Conservation (phyloP, 768 basidiomycete species). For the Termitomyces sp. region DNA sequence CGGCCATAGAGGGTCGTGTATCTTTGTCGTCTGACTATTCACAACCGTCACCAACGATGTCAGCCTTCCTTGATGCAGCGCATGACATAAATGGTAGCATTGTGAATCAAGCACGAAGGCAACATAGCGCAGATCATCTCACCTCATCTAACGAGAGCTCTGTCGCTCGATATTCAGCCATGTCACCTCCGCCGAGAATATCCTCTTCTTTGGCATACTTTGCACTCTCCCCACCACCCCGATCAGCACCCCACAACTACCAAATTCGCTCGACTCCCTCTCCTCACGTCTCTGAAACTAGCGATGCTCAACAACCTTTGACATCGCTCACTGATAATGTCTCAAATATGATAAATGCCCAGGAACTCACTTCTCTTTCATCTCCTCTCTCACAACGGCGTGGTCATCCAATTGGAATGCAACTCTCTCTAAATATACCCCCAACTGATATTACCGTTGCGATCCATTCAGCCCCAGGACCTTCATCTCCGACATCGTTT, state of each 20-base stretch:
- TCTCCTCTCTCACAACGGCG: slow-evolving; percentile 30
- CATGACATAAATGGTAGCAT: slow-evolving; percentile 26
- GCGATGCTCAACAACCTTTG: slow-evolving; percentile 9
- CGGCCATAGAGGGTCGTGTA: slow-evolving; percentile 42
- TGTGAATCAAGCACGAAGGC: slow-evolving; percentile 21
- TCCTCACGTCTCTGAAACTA: slow-evolving; percentile 18
- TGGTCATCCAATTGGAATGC: slow-evolving; percentile 17
- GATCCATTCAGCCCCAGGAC: slow-evolving; percentile 58
- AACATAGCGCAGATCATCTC: slow-evolving; percentile 22
- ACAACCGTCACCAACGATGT: slow-evolving; percentile 68
- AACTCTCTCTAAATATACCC: slow-evolving; percentile 43
- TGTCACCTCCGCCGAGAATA: slow-evolving; percentile 58
- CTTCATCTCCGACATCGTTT: slow-evolving; percentile 64
- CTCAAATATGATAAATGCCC: slow-evolving; percentile 32
- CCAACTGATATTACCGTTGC: slow-evolving; percentile 34
- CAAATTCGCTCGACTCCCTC: slow-evolving; percentile 17
- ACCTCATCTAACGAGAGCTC: slow-evolving; percentile 21
- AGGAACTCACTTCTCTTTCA: slow-evolving; percentile 40
- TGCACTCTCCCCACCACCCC: slow-evolving; percentile 56
- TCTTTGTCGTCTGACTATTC: slow-evolving; percentile 62
- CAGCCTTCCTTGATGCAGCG: slow-evolving; percentile 68
- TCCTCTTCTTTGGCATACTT: slow-evolving; percentile 57
- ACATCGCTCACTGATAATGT: slow-evolving; percentile 21
- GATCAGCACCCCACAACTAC: slow-evolving; percentile 29
- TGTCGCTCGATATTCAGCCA: slow-evolving; percentile 30